Evolutionary conservation across 768 basidiomycete species (phyloP).

Genomic region (Amanita molliuscula): DNA sequence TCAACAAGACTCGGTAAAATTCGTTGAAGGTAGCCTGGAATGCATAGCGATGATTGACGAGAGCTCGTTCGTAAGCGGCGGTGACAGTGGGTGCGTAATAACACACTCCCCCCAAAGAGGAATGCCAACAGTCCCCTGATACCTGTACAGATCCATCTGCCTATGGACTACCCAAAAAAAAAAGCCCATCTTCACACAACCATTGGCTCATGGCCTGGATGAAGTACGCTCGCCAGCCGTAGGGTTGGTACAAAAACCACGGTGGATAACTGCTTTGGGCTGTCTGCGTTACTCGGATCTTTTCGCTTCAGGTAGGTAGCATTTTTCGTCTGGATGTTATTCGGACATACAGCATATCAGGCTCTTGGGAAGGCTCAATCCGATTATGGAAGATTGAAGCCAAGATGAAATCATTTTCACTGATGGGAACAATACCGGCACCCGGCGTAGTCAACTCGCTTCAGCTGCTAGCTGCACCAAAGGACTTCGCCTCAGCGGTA

Average conservation of each 20-base stretch:
- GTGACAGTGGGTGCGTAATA: slow-evolving; percentile 82
- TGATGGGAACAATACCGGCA: slow-evolving; percentile 50
- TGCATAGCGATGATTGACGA: slow-evolving; percentile 95
- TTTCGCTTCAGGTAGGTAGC: slow-evolving; percentile 70
- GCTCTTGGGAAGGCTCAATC: slow-evolving; percentile 88
- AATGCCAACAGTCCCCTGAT: background rate
- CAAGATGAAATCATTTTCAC: slow-evolving; percentile 67
- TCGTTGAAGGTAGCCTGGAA: slow-evolving; percentile 87
- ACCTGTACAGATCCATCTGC: slow-evolving; percentile 63
- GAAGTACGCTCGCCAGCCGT: slow-evolving; percentile 63
- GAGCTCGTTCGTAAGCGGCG: slow-evolving; percentile 83
- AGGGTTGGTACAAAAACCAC: slow-evolving; percentile 63
- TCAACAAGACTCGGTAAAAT: slow-evolving; percentile 24
- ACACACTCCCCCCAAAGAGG: background rate
- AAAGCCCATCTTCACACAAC: slow-evolving; percentile 84
- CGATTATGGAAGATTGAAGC: slow-evolving; percentile 87
- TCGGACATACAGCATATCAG: slow-evolving; percentile 25
- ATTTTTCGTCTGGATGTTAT: background rate
- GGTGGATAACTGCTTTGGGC: slow-evolving; percentile 87
- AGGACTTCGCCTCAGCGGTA: slow-evolving; percentile 29
- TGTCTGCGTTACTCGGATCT: slow-evolving; percentile 82
- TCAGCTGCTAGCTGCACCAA: slow-evolving; percentile 57
- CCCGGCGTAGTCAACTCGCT: slow-evolving; percentile 86
- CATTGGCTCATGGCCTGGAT: slow-evolving; percentile 81
- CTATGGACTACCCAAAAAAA: slow-evolving; percentile 91